Base-by-base conservation (phyloP, 495 filamentous ascomycete genomes). In the Corynascus novoguineensis region DNA sequence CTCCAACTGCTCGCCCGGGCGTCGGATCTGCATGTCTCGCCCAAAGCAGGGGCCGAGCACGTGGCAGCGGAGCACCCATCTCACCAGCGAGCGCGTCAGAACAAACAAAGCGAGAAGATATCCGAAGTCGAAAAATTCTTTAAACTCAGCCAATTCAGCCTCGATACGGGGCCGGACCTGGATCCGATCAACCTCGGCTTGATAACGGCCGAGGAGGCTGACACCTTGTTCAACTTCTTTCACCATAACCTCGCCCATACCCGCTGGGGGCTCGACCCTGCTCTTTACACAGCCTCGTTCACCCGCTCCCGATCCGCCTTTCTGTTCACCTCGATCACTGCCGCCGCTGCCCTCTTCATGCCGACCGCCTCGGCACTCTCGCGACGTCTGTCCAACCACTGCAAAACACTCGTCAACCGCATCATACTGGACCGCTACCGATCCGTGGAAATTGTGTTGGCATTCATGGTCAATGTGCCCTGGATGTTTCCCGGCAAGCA, bases 391-490 rank as follows among this genome's bases (percentile, higher is more conserved):
- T 81, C 79, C 0, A 77, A 77, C 50, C 85, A 88, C 63, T 81
- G 81, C 63, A 86, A 83, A 58, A 73, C 72, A 41, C 77, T 89
- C 11, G 85, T 83, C 0, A 78, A 82, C 47, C 75, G 78, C 21
- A 76, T 87, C 24, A 80, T 85, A 35, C 66, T 72, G 0, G 73
- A 81, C 38, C 77, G 85, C 3, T 74, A 81, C 60, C 78, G 81
- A 34, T 89, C 86, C 7, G 83, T 86, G 8, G 86, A 89, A 64
- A 87, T 89, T 53, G 80, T 89, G 5, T 65, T 89, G 14, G 86
- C 83, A 2, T 89, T 87, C 58, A 86, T 88, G 83, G 79, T 86
- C n/a, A 87, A 88, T 60, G 78, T 89, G 24, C 85, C 86, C 11
- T 89, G 86, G 86, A 87, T 89, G 79, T 76, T 81, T 12, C 83